Percentiles rank a stretch among this genome's conserved stretches.
Conservation (phyloP, 2,329 filamentous ascomycete species). For the Venturia carpophila region DNA sequence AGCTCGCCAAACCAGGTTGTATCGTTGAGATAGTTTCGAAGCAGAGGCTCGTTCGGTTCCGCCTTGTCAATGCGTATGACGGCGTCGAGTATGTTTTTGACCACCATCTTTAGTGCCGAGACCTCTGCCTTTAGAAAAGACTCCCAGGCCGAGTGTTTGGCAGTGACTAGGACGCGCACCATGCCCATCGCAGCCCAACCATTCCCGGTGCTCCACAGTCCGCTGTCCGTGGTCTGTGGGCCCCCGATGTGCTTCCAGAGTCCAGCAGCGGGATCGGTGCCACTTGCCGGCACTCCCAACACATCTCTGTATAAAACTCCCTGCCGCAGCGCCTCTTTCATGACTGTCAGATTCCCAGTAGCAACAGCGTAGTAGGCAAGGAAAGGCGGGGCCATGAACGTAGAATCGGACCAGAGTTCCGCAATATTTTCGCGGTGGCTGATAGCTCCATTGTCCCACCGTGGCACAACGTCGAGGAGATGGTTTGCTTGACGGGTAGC, state of each 20-base stretch:
- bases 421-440: conserved; percentile 38
- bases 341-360: conserved; percentile 28
- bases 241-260: conserved; percentile 43
- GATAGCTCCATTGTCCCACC: conserved; percentile 41
- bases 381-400: conserved; percentile 44
- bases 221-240: conserved; percentile 29
- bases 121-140: conserved; percentile 19
- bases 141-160: conserved; percentile 22
- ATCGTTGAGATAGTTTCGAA: conserved; percentile 43
- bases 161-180: conserved; percentile 40
- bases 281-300: conserved; percentile 22
- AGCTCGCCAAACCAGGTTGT: conserved; percentile 41
- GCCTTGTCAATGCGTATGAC: conserved; percentile 26
- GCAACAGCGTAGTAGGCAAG: conserved; percentile 41
- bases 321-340: conserved; percentile 35
- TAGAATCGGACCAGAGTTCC: conserved; percentile 43
- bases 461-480: conserved; percentile 34
- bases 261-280: background rate
- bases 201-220: conserved; percentile 43
- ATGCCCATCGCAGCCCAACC: conserved; percentile 43
- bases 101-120: conserved; percentile 26
- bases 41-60: conserved; percentile 28
- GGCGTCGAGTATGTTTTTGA: conserved; percentile 31
- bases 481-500: conserved; percentile 35
- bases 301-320: conserved; percentile 37